phyloP scores from a whole-genome alignment of 768 basidiomycete species.

The Lentinula aciculospora region DNA sequence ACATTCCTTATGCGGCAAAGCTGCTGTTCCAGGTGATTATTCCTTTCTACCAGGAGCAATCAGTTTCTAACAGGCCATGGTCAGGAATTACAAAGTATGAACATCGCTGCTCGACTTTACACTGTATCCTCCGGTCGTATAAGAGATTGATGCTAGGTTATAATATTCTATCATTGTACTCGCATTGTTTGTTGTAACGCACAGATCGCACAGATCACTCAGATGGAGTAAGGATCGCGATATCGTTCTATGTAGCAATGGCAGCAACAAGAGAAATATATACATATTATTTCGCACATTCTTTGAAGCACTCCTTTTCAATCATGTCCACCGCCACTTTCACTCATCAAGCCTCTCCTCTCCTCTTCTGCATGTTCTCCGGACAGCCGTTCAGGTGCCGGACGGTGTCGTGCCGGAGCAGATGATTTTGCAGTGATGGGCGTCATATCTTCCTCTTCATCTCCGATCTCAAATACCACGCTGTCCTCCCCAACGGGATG shows the following conservation, averaged over 20 bases:
- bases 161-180: slow-evolving; percentile 10
- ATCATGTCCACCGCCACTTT: slow-evolving; percentile 8
- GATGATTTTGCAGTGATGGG: slow-evolving; percentile 30
- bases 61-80: slow-evolving; percentile 4
- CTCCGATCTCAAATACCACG: slow-evolving; percentile 89
- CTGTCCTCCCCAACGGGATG: slow-evolving; percentile 52
- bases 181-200: neutral
- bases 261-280: neutral
- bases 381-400: slow-evolving; percentile 27
- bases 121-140: slow-evolving; percentile 85
- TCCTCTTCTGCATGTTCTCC: slow-evolving; percentile 54
- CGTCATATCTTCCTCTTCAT: slow-evolving; percentile 65
- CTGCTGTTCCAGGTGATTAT: slow-evolving; percentile 82
- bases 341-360: slow-evolving; percentile 52
- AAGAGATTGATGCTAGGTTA: slow-evolving; percentile 43
- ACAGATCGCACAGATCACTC: too few species aligned
- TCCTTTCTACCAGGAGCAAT: neutral
- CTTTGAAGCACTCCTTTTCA: neutral
- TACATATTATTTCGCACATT: neutral
- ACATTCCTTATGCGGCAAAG: slow-evolving; percentile 96
- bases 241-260: neutral
- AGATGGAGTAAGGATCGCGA: neutral
- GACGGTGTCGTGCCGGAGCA: slow-evolving; percentile 30
- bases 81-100: slow-evolving; percentile 93
- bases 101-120: slow-evolving; percentile 84